Conservation (phyloP, 164 flowering plant species). For the Vitis cinerea region DNA sequence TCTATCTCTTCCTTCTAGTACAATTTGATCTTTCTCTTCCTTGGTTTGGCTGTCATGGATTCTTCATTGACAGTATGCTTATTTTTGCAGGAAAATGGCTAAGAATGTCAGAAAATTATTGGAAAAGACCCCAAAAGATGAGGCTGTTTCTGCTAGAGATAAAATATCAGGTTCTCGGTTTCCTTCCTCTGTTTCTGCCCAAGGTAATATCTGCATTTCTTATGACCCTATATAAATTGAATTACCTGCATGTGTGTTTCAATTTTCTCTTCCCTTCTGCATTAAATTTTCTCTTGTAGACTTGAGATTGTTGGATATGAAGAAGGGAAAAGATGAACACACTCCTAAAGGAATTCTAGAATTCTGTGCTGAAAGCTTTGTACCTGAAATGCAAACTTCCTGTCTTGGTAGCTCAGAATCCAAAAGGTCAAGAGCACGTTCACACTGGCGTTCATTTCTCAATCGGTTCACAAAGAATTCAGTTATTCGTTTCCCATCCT, state of each 20-base stretch:
- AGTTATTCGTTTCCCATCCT: constrained; percentile 26
- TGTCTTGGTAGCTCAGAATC: background rate
- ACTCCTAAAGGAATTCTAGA: constrained; percentile 52
- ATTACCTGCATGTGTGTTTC: background rate
- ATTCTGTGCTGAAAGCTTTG: constrained; percentile 23
- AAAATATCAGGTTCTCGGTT: constrained; percentile 8
- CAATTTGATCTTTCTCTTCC: too few species aligned
- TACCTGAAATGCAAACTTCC: constrained; percentile 4
- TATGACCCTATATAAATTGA: background rate
- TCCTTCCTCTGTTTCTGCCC: constrained; percentile 28
- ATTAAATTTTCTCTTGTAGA: constrained; percentile 19
- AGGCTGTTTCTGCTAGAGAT: background rate
- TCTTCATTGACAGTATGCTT: background rate
- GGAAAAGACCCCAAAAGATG: background rate
- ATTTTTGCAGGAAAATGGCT: constrained; percentile 5
- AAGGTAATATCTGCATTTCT: constrained; percentile 21
- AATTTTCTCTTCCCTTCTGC: background rate
- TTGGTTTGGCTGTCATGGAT: background rate
- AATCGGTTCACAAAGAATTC: constrained; percentile 37
- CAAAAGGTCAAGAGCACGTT: constrained; percentile 12
- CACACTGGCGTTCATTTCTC: constrained; percentile 44
- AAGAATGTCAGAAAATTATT: background rate
- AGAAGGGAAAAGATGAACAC: constrained; percentile 20
- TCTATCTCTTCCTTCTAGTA: too few species aligned
- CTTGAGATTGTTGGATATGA: constrained; percentile 33